These are phyloP conservation scores for Lichenothelia convexa DNA, from an alignment of 495 filamentous ascomycete species.

Conservation along the genomic window DNA sequence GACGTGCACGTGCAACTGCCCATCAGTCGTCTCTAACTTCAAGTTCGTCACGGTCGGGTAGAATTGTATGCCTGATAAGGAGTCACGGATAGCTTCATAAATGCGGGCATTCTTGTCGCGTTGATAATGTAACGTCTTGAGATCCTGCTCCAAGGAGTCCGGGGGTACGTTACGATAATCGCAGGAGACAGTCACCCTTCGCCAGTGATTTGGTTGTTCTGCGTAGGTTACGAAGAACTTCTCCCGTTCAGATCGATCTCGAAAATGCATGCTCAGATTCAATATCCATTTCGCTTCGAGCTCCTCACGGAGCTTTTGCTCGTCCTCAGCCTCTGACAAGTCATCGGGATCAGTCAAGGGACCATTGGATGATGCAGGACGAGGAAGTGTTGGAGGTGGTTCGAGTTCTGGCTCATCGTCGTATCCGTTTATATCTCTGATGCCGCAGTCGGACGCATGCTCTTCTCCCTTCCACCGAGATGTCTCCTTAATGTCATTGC, in stretches of 20 bases:
- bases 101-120: conserved; percentile 88
- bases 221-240: conserved; percentile 98
- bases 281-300: conserved; percentile 84
- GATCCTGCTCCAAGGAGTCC: conserved; percentile 70
- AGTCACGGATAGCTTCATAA: conserved; percentile 90
- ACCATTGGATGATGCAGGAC: neutral
- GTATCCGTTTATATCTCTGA: neutral
- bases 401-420: neutral
- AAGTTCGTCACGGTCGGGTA: conserved; percentile 92
- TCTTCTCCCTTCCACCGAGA: conserved; percentile 1
- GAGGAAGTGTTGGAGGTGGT: neutral
- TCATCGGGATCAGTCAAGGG: conserved; percentile 24
- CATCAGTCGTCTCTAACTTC: conserved; percentile 79
- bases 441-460: neutral
- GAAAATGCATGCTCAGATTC: conserved; percentile 96
- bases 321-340: conserved; percentile 10
- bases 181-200: conserved; percentile 78
- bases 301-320: conserved; percentile 44
- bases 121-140: conserved; percentile 63
- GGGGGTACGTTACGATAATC: conserved; percentile 72
- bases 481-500: too few relatives aligned
- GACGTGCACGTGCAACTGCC: conserved; percentile 86
- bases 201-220: conserved; percentile 58
- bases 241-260: conserved; percentile 82
- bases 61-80: conserved; percentile 78